phyloP scores from a whole-genome alignment of 2,329 filamentous ascomycete species.

The Sarocladium oryzae region DNA sequence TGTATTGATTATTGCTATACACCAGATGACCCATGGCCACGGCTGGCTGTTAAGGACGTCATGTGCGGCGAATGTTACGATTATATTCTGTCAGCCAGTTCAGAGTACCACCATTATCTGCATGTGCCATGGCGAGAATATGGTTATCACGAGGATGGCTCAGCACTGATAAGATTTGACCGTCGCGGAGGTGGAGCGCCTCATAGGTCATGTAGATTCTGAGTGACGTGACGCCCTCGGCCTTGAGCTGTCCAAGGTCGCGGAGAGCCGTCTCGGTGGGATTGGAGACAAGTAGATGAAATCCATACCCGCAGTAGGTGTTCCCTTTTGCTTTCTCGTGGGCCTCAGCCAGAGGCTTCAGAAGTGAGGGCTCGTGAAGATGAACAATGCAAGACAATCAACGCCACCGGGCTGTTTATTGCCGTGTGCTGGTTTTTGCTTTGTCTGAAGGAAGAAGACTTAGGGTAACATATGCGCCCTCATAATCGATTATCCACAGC shows the following conservation, averaged over 20 bases:
- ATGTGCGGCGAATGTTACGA: no score
- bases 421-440: background rate
- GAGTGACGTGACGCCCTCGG: conserved; percentile 37
- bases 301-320: conserved; percentile 50
- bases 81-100: conserved; percentile 48
- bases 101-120: conserved; percentile 47
- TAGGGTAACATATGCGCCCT: conserved; percentile 12
- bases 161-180: conserved; percentile 43
- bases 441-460: background rate
- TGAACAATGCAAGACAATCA: conserved; percentile 34
- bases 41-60: no score
- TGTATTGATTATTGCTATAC: no score
- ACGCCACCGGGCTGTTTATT: conserved; percentile 29
- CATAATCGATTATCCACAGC: conserved; percentile 10
- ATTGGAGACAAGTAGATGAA: conserved; percentile 45
- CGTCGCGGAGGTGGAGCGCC: conserved; percentile 40
- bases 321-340: conserved; percentile 37
- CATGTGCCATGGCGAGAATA: conserved; percentile 49
- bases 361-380: conserved; percentile 34
- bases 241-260: conserved; percentile 28
- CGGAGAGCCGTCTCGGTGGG: conserved; percentile 32
- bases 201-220: conserved; percentile 50
- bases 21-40: no score
- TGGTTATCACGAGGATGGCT: conserved; percentile 37
- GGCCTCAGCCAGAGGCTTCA: conserved; percentile 38